phyloP scores from a whole-genome alignment of 1,284 basidiomycete genomes.

The Trichosporon ovoides region DNA sequence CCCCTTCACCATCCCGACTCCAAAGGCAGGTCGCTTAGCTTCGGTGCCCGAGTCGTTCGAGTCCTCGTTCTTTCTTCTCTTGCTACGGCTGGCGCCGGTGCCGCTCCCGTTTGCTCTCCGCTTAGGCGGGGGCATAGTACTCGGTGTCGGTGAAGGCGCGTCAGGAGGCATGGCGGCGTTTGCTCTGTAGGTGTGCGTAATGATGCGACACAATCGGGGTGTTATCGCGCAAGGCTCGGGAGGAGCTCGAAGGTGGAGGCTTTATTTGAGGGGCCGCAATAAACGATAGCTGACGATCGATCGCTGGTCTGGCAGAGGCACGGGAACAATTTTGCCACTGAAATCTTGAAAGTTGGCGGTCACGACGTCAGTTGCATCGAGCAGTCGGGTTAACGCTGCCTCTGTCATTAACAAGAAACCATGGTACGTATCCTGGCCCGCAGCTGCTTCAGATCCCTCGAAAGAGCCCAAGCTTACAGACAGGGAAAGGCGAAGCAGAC shows the following conservation, averaged over 20 bases:
- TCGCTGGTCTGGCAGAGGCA: background rate
- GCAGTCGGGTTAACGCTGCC: background rate
- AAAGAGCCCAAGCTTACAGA: slow-evolving; percentile 3
- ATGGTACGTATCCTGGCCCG: background rate
- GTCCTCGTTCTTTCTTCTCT: slow-evolving; percentile 38
- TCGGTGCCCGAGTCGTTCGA: slow-evolving; percentile 17
- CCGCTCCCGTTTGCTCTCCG: background rate
- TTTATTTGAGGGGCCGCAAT: background rate
- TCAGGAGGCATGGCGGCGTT: slow-evolving; percentile 17
- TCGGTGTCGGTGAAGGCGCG: slow-evolving; percentile 22
- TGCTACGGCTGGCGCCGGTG: slow-evolving; percentile 21
- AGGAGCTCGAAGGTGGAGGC: slow-evolving; percentile 19
- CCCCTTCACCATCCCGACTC: slow-evolving; percentile 29
- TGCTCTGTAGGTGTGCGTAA: background rate
- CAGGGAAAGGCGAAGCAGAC: slow-evolving; percentile 93
- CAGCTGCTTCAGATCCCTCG: background rate
- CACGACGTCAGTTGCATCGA: background rate
- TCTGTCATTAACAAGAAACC: background rate
- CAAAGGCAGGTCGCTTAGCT: slow-evolving; percentile 14
- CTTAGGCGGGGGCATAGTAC: slow-evolving; percentile 11
- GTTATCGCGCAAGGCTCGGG: background rate
- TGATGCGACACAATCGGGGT: background rate
- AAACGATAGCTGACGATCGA: background rate
- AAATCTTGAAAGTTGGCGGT: slow-evolving; percentile 14
- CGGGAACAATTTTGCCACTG: slow-evolving; percentile 12